Evolutionary conservation across 2,329 filamentous ascomycete genomes (phyloP), one percentile per base, ranked within the genome.

Genomic region (Ophiostoma montium): DNA sequence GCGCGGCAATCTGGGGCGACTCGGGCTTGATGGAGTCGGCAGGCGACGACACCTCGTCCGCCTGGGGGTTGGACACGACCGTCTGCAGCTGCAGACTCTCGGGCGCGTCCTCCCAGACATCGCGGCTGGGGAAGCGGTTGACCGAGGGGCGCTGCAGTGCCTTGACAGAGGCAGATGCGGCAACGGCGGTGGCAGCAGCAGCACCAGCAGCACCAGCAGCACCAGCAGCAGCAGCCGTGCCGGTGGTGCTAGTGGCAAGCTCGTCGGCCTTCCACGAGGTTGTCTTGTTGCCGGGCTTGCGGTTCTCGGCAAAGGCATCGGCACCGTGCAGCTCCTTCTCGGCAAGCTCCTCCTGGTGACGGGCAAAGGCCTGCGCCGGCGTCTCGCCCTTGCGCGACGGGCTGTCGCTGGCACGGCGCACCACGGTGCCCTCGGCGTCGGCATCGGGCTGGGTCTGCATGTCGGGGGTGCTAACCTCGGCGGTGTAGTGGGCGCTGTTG

Each of bases 61-160:
- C 68, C 49, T 74, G 76, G 27, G 67, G 75, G 21, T 63, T 70
- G 38, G 64, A 71, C 46, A 94, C 80, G 0, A 83, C 89, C 0
- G 89, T 84, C 59, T 88, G 80, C 18, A 94, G 74, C 54, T 84
- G 75, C 50, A 85, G 75, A 59, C 86, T 90, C 58, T 94, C 87
- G 1, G 90, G 90, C 0, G 78, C 81, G 62, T 96, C 90, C 67
- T 96, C 90, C 90, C 90, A 95, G 38, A 95, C 80, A 65, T 96
- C 90, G 49, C 80, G 80, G 62, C 89, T 95, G 0, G 90, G 90
- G 63, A 96, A 96, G 12, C 87, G 79, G 33, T 35, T 35, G 21
- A 39, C 21, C 7, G 8, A 19, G 15, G 46, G 46, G 16, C 46
- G 46, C 19, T n/a, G 42, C 23, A 23, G 16, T 8, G 21, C 30